These are phyloP conservation scores for Elongisporangium anandrum DNA, from an alignment of 352 stramenopile genomes.

Conservation along the genomic window DNA sequence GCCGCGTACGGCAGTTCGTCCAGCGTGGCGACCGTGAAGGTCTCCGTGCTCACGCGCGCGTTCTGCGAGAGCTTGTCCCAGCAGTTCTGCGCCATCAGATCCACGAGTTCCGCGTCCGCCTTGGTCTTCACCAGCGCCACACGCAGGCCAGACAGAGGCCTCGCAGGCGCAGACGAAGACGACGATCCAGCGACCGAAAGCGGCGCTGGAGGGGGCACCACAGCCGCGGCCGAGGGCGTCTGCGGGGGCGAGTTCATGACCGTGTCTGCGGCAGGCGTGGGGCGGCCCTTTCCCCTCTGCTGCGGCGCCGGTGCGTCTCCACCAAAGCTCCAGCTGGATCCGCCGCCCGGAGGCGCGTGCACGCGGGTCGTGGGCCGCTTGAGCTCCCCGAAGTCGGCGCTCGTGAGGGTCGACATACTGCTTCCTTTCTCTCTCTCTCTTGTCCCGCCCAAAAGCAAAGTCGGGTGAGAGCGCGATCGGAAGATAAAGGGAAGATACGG, in stretches of 20 bases:
- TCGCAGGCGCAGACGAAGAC: background rate
- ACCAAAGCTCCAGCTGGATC: slow-evolving; percentile 75
- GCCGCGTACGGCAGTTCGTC: slow-evolving; percentile 78
- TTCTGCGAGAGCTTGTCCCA: slow-evolving; percentile 33
- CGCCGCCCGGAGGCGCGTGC: slow-evolving; percentile 72
- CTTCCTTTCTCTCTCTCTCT: slow-evolving; percentile 5
- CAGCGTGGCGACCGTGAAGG: slow-evolving; percentile 62
- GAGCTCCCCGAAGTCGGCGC: slow-evolving; percentile 76
- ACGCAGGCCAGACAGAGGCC: slow-evolving; percentile 19
- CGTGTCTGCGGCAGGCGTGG: slow-evolving; percentile 11
- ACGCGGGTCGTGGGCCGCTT: slow-evolving; percentile 82
- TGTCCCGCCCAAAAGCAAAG: background rate
- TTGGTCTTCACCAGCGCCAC: slow-evolving; percentile 77
- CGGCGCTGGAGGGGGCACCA: slow-evolving; percentile 16
- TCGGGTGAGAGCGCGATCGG: background rate
- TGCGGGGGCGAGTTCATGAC: slow-evolving; percentile 39
- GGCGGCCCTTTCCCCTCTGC: slow-evolving; percentile 15
- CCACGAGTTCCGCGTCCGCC: slow-evolving; percentile 65
- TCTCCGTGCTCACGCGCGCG: slow-evolving; percentile 35
- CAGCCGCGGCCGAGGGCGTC: slow-evolving; percentile 9
- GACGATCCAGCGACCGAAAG: slow-evolving; percentile 7
- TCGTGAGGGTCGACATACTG: slow-evolving; percentile 81
- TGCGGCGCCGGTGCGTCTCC: slow-evolving; percentile 24
- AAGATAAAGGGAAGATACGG: background rate
- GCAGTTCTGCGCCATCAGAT: slow-evolving; percentile 67